A percentile compares a stretch with the other conserved stretches of the same genome.
phyloP scores from a whole-genome alignment of 768 basidiomycete species.

The Tulasnella calospora region DNA sequence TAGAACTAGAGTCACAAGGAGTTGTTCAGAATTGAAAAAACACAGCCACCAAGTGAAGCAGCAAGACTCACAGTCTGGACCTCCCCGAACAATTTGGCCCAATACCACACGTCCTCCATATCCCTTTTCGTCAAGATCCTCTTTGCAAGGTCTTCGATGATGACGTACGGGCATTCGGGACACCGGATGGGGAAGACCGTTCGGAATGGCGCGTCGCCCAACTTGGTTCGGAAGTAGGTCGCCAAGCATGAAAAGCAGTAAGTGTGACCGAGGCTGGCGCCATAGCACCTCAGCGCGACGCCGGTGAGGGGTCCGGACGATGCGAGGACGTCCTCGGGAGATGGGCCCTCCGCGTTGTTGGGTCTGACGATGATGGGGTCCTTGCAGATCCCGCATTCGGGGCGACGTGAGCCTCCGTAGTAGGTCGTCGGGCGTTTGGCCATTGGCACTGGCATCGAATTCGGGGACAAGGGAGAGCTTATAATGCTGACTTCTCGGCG shows the following conservation, averaged over 20 bases:
- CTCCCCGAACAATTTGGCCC: neutral
- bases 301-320: neutral
- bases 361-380: neutral
- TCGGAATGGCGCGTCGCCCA: neutral
- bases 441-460: too few species aligned
- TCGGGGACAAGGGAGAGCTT: neutral
- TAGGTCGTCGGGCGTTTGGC: too few species aligned
- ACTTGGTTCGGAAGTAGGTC: neutral
- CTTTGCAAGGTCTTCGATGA: neutral
- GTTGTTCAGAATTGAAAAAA: too few species aligned
- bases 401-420: neutral
- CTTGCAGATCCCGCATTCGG: neutral
- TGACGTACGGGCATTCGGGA: neutral
- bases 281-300: neutral
- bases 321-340: neutral
- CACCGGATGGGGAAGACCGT: slow-evolving; percentile 15
- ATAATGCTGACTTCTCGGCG: neutral
- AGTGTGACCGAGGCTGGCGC: neutral
- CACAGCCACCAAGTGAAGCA: neutral
- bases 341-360: neutral
- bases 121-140: neutral
- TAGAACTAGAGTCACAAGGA: neutral
- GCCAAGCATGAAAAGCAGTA: slow-evolving; percentile 13
- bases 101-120: neutral
- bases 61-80: neutral